A percentile compares a stretch with the other conserved stretches of the same genome.
phyloP scores from a whole-genome alignment of 768 basidiomycete genomes.

The Mycena leptocephala region DNA sequence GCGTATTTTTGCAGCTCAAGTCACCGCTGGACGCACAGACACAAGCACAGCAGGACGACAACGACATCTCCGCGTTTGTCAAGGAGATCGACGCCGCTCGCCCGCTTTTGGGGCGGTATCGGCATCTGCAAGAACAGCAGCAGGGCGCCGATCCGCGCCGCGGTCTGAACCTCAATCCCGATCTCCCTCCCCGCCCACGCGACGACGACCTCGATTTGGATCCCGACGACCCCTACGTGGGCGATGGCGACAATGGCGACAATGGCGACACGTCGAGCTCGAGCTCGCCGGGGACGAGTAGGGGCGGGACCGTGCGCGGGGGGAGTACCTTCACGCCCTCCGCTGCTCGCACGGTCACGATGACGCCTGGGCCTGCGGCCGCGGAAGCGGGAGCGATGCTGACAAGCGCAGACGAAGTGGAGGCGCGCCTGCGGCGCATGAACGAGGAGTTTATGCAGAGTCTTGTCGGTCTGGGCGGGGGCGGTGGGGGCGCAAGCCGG shows the following conservation, averaged over 20 bases:
- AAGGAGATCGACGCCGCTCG: slow-evolving; percentile 83
- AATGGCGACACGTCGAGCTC: not conserved
- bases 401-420: slow-evolving; percentile 76
- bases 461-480: slow-evolving; percentile 71
- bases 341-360: slow-evolving; percentile 21
- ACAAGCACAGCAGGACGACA: slow-evolving; percentile 68
- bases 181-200: too few species aligned
- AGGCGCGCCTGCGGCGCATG: slow-evolving; percentile 76
- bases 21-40: not conserved
- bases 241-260: slow-evolving; percentile 11
- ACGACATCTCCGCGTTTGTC: slow-evolving; percentile 85
- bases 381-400: slow-evolving; percentile 65
- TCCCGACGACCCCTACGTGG: too few species aligned
- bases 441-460: slow-evolving; percentile 78
- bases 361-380: not conserved
- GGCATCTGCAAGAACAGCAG: slow-evolving; percentile 41
- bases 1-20: slow-evolving; percentile 1
- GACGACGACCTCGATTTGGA: too few species aligned
- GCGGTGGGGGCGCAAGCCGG: not conserved
- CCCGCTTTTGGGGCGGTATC: slow-evolving; percentile 67
- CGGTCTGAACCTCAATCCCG: too few species aligned
- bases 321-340: slow-evolving; percentile 10
- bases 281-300: slow-evolving; percentile 28
- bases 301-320: slow-evolving; percentile 30
- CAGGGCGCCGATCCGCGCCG: not conserved